phyloP scores from a whole-genome alignment of 2,329 filamentous ascomycete genomes.

The Polytolypa hystricis region DNA sequence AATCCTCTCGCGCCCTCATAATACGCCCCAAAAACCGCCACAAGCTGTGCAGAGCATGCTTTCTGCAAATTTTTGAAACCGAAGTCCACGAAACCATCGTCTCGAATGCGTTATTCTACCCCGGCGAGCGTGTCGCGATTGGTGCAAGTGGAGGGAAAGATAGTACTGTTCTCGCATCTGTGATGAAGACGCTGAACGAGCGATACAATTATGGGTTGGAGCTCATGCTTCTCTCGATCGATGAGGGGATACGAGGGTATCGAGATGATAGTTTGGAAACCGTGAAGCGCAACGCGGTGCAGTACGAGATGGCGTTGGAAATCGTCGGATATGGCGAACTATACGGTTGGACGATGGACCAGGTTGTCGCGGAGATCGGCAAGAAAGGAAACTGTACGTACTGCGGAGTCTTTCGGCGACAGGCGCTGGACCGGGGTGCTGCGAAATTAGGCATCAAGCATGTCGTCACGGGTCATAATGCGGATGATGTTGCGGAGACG shows the following conservation, averaged over 20 bases:
- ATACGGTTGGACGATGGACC: constrained; percentile 99
- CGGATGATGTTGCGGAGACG: constrained; percentile 93
- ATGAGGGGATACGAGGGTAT: constrained; percentile 96
- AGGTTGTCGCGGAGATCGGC: constrained; percentile 89
- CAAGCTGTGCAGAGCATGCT: constrained; percentile 84
- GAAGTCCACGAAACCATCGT: constrained; percentile 91
- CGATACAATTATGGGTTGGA: constrained; percentile 77
- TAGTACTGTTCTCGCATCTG: constrained; percentile 87
- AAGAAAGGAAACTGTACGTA: constrained; percentile 99
- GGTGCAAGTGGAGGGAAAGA: constrained; percentile 96
- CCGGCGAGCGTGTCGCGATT: constrained; percentile 81
- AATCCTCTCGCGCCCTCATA: constrained; percentile 68
- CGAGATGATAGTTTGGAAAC: constrained; percentile 93
- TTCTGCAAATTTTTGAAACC: constrained; percentile 75
- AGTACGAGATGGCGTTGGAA: constrained; percentile 84
- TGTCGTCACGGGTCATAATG: constrained; percentile 95
- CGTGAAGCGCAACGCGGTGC: constrained; percentile 81
- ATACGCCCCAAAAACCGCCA: constrained; percentile 90
- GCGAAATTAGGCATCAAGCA: constrained; percentile 79
- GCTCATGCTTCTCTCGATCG: constrained; percentile 77
- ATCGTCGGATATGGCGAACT: constrained; percentile 89
- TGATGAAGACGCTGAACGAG: constrained; percentile 89
- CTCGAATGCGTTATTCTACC: constrained; percentile 66
- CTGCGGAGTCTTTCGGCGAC: constrained; percentile 88
- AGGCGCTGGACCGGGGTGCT: constrained; percentile 86